Conservation (phyloP, 1,139 yeast genomes). For the Kurtzmaniella quercitrusa region DNA sequence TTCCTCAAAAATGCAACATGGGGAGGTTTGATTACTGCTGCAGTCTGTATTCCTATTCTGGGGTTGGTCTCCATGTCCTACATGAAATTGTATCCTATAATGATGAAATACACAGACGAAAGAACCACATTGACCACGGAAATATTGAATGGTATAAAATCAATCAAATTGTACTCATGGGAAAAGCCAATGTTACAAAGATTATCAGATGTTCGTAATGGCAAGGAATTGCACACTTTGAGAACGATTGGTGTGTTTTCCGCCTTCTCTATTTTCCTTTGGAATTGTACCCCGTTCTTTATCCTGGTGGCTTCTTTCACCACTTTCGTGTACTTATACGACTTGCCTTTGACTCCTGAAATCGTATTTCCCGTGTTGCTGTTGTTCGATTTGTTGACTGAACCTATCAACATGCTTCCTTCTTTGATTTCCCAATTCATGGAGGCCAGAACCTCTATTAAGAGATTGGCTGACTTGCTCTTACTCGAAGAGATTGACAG, state of each 20-base stretch:
- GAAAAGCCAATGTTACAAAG: conserved; percentile 68
- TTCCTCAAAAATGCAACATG: conserved; percentile 22
- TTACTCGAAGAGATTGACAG: conserved; percentile 28
- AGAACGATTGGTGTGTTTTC: conserved; percentile 54
- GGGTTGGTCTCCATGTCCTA: conserved; percentile 15
- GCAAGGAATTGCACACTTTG: conserved; percentile 54
- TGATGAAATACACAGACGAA: conserved; percentile 22
- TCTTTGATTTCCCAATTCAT: conserved; percentile 14
- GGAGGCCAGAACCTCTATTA: conserved; percentile 20
- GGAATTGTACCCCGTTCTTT: conserved; percentile 68
- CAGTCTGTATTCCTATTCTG: conserved; percentile 19
- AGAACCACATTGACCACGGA: conserved; percentile 24
- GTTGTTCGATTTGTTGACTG: conserved; percentile 59
- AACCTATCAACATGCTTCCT: conserved; percentile 21
- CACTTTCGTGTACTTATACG: conserved; percentile 58
- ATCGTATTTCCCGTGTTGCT: conserved; percentile 80
- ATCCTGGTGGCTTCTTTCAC: conserved; percentile 69
- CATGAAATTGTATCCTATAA: conserved; percentile 12
- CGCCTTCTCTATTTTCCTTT: conserved; percentile 54
- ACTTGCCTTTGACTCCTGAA: conserved; percentile 65
- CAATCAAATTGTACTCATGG: conserved; percentile 84
- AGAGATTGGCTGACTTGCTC: conserved; percentile 20
- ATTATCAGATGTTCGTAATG: conserved; percentile 55
- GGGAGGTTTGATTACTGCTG: conserved; percentile 21
- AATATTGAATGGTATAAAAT: conserved; percentile 22